A percentile compares a stretch with the other conserved stretches of the same genome.
These are phyloP conservation scores for Hortiboletus flavorubellus DNA, from an alignment of 768 basidiomycete genomes.

Conservation along the genomic window DNA sequence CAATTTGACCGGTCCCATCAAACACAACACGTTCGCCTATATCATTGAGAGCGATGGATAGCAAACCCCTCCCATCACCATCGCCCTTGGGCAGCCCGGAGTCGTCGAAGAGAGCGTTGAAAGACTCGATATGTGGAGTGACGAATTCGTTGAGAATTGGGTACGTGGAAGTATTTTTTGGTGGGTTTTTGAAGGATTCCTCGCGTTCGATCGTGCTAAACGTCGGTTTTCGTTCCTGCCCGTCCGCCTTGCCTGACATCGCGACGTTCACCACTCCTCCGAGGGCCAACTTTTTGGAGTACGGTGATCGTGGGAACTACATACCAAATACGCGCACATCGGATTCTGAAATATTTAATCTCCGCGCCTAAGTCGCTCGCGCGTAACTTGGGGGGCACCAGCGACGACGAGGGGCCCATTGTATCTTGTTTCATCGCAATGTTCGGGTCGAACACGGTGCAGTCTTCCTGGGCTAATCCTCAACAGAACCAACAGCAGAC, in stretches of 20 bases:
- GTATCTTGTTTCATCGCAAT: conserved; percentile 37
- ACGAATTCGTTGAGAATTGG: conserved; percentile 91
- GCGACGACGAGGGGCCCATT: conserved; percentile 24
- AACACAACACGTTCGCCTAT: conserved; percentile 92
- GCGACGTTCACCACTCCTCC: background rate
- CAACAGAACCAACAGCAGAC: conserved; percentile 61
- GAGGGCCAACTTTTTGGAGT: conserved; percentile 10
- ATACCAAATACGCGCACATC: conserved; percentile 21
- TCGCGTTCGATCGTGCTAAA: conserved; percentile 85
- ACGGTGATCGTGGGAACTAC: conserved; percentile 21
- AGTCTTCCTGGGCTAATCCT: conserved; percentile 66
- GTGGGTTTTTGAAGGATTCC: conserved; percentile 71
- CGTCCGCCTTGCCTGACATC: conserved; percentile 53
- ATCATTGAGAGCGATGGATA: conserved; percentile 76
- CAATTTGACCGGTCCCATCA: conserved; percentile 61
- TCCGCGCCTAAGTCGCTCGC: conserved; percentile 18
- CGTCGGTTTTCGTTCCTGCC: conserved; percentile 44
- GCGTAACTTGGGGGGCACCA: conserved; percentile 13
- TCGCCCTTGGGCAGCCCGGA: conserved; percentile 72
- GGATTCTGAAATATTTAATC: conserved; percentile 15
- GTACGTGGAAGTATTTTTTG: conserved; percentile 62
- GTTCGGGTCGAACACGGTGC: conserved; percentile 53
- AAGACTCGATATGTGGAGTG: conserved; percentile 89
- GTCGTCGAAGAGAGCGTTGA: conserved; percentile 96
- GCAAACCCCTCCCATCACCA: conserved; percentile 74